Base-by-base conservation (phyloP, 2,329 filamentous ascomycete species). In the Curvularia lunata region DNA sequence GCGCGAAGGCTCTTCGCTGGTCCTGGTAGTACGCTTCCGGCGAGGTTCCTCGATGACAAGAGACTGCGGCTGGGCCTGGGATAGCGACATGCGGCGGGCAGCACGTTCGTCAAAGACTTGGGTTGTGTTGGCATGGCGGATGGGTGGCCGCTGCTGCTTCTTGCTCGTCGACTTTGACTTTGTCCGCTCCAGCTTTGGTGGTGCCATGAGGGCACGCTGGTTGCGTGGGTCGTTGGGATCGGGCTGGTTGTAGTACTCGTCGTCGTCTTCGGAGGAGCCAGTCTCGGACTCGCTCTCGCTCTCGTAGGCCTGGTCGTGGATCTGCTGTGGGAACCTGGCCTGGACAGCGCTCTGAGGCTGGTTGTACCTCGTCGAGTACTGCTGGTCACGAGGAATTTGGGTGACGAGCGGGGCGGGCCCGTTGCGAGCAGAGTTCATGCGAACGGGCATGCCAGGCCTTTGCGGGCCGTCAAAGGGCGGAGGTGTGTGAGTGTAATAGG, bases 331-430 rank as follows among this genome's bases (percentile, higher is more conserved):
- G 25, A 56, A 46, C 23, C 37, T 54, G 27, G 59, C n/a, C 19
- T 55, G 59, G 18, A 59, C 42, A 38, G 56, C 46, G 13, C 61
- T 64, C 51, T 54, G 63, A 21, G 64, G 58, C 53, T 61, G 62
- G 10, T 40, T 30, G 50, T 70, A 71, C 38, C 74, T 72, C 10
- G 74, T 68, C 12, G 74, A 76, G 12, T 69, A 64, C 10, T 54
- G 54, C n/a, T 57, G 56, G 16, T 65, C 64, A 37, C 57, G 54
- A 18, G 63, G 63, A 6, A 63, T 62, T 19, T 76, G 65, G n/a
- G 62, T 69, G 5, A 75, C 49, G 25, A 71, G 49, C 13, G 69
- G 58, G 12, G 60, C 52, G 5, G 66, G 65, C 28, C 56, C 52
- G 52, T 64, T 53, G 54, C 52, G 52, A 60, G 64, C 52, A 30